phyloP scores from a whole-genome alignment of 2,329 filamentous ascomycete genomes.

The Orbilia oligospora region DNA sequence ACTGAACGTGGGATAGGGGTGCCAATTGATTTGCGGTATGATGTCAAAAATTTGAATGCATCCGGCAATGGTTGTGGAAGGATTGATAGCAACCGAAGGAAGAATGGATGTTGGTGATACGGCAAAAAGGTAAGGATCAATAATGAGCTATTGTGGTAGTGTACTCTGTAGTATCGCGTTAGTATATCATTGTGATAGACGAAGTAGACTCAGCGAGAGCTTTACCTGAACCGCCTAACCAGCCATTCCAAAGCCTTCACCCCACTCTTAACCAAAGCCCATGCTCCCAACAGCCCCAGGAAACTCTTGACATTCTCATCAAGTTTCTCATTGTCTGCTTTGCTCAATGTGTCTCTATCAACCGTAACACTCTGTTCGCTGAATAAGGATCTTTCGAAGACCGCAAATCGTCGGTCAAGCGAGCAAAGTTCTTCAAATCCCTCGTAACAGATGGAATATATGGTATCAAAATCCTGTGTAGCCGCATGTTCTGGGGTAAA shows the following conservation, averaged over 20 bases:
- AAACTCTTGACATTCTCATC: slow-evolving; percentile 85
- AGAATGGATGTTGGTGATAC: slow-evolving; percentile 85
- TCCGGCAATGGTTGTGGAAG: slow-evolving; percentile 80
- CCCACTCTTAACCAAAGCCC: slow-evolving; percentile 85
- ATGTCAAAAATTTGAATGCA: slow-evolving; percentile 85
- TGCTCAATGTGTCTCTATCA: slow-evolving; percentile 87
- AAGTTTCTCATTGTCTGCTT: slow-evolving; percentile 84
- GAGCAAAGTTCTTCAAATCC: slow-evolving; percentile 93
- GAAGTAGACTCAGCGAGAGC: slow-evolving; percentile 62
- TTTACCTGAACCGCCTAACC: slow-evolving; percentile 85
- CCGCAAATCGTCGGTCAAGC: slow-evolving; percentile 82
- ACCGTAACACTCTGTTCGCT: slow-evolving; percentile 92
- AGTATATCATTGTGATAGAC: slow-evolving; percentile 13
- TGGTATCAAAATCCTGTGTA: slow-evolving; percentile 88
- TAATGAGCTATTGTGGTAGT: slow-evolving; percentile 87
- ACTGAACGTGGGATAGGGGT: slow-evolving; percentile 83
- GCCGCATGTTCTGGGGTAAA: slow-evolving; percentile 89
- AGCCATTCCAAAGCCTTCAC: slow-evolving; percentile 96
- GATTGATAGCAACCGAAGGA: slow-evolving; percentile 88
- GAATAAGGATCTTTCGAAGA: slow-evolving; percentile 85
- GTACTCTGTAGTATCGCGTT: slow-evolving; percentile 74
- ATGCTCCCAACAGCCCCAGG: slow-evolving; percentile 81
- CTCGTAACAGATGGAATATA: slow-evolving; percentile 88
- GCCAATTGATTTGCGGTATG: slow-evolving; percentile 81
- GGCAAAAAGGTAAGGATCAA: slow-evolving; percentile 90